phyloP scores from a whole-genome alignment of 345 rosid genomes.

The Ailanthus altissimus region DNA sequence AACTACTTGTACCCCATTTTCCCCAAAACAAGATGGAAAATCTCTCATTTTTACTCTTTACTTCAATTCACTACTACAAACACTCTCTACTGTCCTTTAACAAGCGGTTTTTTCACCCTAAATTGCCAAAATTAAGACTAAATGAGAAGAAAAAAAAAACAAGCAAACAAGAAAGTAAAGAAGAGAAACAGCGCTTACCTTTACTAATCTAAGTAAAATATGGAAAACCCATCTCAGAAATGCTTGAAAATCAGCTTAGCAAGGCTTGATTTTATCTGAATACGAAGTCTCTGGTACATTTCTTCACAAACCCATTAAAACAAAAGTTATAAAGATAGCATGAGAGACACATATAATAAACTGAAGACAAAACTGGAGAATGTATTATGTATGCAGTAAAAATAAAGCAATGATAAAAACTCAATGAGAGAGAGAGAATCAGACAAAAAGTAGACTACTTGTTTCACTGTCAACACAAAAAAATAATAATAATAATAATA shows the following conservation, averaged over 20 bases:
- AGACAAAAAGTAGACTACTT: conserved; percentile 47
- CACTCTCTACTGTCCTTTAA: conserved; percentile 26
- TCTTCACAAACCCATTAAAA: conserved; percentile 18
- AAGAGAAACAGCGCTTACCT: conserved; percentile 32
- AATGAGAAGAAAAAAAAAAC: conserved; percentile 5
- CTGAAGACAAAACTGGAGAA: conserved; percentile 42
- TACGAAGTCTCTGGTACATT: conserved; percentile 16
- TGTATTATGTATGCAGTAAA: conserved; percentile 30
- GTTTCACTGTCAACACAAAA: conserved; percentile 39
- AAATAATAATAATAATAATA: background rate
- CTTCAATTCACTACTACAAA: conserved; percentile 24
- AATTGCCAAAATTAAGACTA: conserved; percentile 21
- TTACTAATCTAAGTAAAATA: conserved; percentile 13
- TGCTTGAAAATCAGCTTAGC: conserved; percentile 29
- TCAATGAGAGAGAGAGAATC: conserved; percentile 23
- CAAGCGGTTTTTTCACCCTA: conserved; percentile 42
- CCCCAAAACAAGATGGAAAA: conserved; percentile 95
- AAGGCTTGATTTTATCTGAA: conserved; percentile 38
- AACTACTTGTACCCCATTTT: conserved; percentile 84
- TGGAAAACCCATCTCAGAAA: conserved; percentile 30
- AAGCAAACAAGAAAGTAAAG: conserved; percentile 17
- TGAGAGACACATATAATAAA: conserved; percentile 9
- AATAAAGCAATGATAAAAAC: conserved; percentile 23
- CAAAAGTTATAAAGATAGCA: conserved; percentile 8
- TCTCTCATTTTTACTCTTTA: conserved; percentile 62